phyloP scores from a whole-genome alignment of 2,329 filamentous ascomycete species.

The Cladosporium halotolerans region DNA sequence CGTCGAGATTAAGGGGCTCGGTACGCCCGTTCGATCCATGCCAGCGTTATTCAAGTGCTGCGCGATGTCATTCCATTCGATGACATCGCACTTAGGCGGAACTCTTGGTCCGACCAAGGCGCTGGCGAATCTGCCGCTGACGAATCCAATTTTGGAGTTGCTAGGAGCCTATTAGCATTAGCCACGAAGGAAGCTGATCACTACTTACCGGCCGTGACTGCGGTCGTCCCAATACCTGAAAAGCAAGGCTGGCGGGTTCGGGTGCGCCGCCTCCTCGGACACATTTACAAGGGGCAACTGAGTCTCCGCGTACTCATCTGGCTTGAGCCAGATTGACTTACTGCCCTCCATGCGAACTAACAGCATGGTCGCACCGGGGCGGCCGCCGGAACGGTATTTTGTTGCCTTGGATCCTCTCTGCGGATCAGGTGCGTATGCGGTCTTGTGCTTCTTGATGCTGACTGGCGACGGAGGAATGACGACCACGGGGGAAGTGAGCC shows the following conservation, averaged over 20 bases:
- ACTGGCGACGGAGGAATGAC: background rate
- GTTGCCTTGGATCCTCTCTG: background rate
- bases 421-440: background rate
- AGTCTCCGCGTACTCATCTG: background rate
- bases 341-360: background rate
- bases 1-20: background rate
- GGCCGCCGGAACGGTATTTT: background rate
- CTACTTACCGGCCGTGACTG: background rate
- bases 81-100: background rate
- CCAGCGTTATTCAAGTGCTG: slow-evolving; percentile 1
- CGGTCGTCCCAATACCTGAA: background rate
- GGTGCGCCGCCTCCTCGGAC: background rate
- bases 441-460: background rate
- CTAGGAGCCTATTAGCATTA: background rate
- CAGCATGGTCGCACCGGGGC: background rate
- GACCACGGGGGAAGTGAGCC: background rate
- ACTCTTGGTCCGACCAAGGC: background rate
- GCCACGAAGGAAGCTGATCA: background rate
- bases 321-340: background rate
- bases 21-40: background rate
- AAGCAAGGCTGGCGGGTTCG: background rate
- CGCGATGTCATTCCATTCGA: slow-evolving; percentile 1
- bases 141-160: background rate
- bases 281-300: background rate
- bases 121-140: background rate